Base-by-base conservation (phyloP, 495 filamentous ascomycete genomes). In the Physcia stellaris region DNA sequence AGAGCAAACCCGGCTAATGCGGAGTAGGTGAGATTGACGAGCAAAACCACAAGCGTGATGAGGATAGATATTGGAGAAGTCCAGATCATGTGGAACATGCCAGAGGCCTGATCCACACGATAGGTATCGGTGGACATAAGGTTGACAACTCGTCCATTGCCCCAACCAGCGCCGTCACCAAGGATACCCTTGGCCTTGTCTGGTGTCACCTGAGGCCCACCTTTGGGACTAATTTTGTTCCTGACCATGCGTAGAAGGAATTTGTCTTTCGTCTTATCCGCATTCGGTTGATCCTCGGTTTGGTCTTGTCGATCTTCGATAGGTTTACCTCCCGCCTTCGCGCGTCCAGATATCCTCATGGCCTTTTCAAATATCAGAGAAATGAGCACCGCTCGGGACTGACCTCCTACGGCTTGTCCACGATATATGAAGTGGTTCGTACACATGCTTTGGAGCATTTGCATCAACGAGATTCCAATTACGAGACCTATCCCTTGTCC, bases 101-200 rank as follows among this genome's bases (percentile, higher is more conserved):
- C 83, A 11, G 66, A 80, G 3, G 85, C 84, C 50, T 82, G 74
- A 50, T 94, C 86, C 42, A 96, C 67, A 36, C 86, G 81, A 58
- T 87, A 86, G 12, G 87, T 86, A 49, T 96, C 88, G 27, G 86
- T 83, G 40, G 80, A 82, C 88, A 96, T 95, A 48, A 96, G 53
- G 39, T 87, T 92, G 44, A 87, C 71, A 21, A 96, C 80, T 39
- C 82, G 72, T 15, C 88, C 88, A 51, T 95, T 96, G 31, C 75
- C 74, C 88, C 88, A 96, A 15, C 86, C 86, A 4, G 68, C 67
- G 18, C 80, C 80, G 46, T 86, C 79, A 12, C 73, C 75, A 6
- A 67, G 53, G 11, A 80, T 60, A 4, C 61, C 64, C 49, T 63
- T 46, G 32, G 31, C 58, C 10, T 47, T 56, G 44, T 59, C 57